Evolutionary conservation across 192 early-diverging fungal genomes (phyloP).

Genomic region (Coemansia sp.): DNA sequence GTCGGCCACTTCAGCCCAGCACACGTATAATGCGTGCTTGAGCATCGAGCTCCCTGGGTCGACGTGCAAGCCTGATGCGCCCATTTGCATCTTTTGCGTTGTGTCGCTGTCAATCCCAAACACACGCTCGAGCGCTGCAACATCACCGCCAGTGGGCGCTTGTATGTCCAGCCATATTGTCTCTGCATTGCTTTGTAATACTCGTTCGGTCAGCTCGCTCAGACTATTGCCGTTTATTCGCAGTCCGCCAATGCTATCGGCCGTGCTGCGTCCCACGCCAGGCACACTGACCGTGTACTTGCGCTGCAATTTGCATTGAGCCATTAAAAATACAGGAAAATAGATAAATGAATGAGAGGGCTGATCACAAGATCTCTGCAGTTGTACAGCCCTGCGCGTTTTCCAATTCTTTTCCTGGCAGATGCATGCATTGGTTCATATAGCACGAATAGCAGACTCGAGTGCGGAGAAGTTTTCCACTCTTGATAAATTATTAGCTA

Average conservation of each 20-base stretch:
- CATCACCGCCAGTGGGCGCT: slow-evolving; percentile 21
- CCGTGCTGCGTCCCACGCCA: slow-evolving; percentile 19
- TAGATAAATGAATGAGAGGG: background rate
- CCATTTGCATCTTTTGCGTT: slow-evolving; percentile 7
- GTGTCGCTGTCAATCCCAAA: slow-evolving; percentile 29
- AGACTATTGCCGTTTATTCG: slow-evolving; percentile 11
- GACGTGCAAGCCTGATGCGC: background rate
- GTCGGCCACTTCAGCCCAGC: slow-evolving; percentile 43
- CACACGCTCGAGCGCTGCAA: slow-evolving; percentile 30
- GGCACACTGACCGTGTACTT: slow-evolving; percentile 41
- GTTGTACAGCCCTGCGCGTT: background rate
- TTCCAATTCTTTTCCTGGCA: background rate
- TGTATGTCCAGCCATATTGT: slow-evolving; percentile 43
- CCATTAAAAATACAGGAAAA: slow-evolving; percentile 4
- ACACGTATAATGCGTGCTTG: slow-evolving; percentile 31
- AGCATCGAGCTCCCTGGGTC: slow-evolving; percentile 22
- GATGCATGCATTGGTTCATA: no score
- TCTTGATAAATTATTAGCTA: background rate
- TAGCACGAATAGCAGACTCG: no score
- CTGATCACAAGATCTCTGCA: background rate
- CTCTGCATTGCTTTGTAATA: slow-evolving; percentile 4
- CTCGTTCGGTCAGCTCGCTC: slow-evolving; percentile 23
- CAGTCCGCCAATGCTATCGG: slow-evolving; percentile 15
- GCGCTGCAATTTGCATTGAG: background rate
- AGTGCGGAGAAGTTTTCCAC: background rate